Evolutionary conservation across 495 filamentous ascomycete genomes (phyloP).

Genomic region (Tuber aestivum): DNA sequence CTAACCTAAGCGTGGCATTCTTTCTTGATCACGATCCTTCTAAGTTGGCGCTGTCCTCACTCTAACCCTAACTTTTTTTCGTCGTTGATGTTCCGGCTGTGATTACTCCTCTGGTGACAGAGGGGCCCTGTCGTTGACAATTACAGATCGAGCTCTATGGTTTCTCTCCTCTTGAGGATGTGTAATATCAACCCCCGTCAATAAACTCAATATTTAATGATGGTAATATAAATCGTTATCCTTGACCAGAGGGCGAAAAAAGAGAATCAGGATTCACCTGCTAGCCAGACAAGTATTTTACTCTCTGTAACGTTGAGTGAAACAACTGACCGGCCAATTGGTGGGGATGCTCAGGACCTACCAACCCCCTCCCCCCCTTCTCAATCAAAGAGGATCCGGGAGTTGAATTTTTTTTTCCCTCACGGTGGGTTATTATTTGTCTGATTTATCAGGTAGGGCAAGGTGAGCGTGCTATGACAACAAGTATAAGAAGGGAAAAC

Average conservation of each 20-base stretch:
- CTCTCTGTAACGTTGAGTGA: neutral
- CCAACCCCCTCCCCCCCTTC: neutral
- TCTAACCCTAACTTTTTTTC: neutral
- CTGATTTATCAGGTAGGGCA: too few species aligned
- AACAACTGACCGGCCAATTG: too few species aligned
- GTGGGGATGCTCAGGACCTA: neutral
- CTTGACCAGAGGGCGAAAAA: neutral
- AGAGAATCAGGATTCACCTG: neutral
- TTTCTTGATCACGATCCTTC: neutral
- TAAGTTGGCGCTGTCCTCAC: neutral
- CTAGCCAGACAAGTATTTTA: neutral
- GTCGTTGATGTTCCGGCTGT: neutral
- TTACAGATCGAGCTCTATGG: neutral
- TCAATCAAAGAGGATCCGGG: too few species aligned
- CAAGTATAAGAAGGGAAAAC: too few species aligned
- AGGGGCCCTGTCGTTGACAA: neutral
- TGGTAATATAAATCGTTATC: neutral
- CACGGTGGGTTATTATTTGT: too few species aligned
- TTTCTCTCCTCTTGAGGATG: neutral
- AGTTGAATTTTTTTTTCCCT: too few species aligned
- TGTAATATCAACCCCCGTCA: neutral
- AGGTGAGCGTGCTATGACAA: too few species aligned
- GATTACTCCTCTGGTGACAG: neutral
- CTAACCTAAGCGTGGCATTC: neutral
- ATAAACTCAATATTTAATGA: neutral